Conservation (phyloP, 176 grass and related monocot species). For the Eleusine indica region DNA sequence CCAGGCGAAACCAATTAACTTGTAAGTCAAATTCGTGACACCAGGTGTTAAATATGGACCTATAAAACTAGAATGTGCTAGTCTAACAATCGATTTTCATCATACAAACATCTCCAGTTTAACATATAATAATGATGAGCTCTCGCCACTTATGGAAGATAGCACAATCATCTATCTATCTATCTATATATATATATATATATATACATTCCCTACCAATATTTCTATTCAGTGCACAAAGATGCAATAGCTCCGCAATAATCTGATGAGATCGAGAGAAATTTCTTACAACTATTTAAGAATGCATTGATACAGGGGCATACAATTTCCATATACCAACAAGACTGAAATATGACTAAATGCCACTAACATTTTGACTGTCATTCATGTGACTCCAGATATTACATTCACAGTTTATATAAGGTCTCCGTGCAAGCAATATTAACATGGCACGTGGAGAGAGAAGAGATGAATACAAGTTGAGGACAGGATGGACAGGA, state of each 20-base stretch:
- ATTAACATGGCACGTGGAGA: neutral
- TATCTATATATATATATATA: neutral
- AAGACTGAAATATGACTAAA: neutral
- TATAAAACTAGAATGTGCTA: neutral
- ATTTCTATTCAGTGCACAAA: neutral
- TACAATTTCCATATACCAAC: neutral
- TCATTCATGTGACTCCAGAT: slow-evolving; percentile 9
- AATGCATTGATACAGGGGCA: neutral
- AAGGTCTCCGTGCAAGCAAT: slow-evolving; percentile 28
- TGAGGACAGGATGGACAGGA: neutral
- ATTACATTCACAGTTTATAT: neutral
- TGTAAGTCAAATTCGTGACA: slow-evolving; percentile 26
- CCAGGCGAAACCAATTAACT: slow-evolving; percentile 35
- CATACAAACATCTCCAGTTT: slow-evolving; percentile 16
- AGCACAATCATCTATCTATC: neutral
- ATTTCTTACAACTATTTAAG: neutral
- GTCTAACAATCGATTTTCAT: slow-evolving; percentile 29
- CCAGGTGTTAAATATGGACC: neutral
- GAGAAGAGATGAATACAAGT: slow-evolving; percentile 3
- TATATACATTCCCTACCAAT: slow-evolving; percentile 18
- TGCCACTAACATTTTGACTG: neutral
- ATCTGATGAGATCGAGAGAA: neutral
- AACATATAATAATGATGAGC: slow-evolving; percentile 13
- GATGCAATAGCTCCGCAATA: neutral
- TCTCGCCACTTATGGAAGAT: neutral